Percentiles rank a stretch among this genome's conserved stretches.
Conservation (phyloP, 1,284 basidiomycete genomes). For the Boletellus deceptivus region DNA sequence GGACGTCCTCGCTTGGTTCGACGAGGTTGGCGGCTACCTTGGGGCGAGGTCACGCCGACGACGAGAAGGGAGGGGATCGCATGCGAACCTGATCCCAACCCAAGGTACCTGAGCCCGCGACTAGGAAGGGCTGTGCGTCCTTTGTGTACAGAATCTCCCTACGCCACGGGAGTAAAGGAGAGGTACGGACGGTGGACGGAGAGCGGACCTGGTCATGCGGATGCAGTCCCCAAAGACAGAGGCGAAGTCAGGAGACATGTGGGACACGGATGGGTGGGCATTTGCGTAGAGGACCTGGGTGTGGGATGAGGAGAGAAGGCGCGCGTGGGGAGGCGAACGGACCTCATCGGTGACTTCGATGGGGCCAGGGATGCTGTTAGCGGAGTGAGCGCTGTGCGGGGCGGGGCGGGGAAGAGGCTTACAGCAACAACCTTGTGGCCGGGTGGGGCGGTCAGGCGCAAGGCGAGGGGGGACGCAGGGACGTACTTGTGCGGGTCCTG, state of each 20-base stretch:
- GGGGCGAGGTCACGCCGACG: background rate
- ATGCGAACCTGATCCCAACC: slow-evolving; percentile 81
- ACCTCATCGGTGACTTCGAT: slow-evolving; percentile 83
- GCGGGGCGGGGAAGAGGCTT: slow-evolving; percentile 25
- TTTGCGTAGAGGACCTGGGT: slow-evolving; percentile 70
- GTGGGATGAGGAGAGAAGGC: background rate
- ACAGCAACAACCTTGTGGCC: slow-evolving; percentile 60
- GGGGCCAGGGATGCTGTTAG: slow-evolving; percentile 71
- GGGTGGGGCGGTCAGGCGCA: background rate
- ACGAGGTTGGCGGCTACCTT: slow-evolving; percentile 83
- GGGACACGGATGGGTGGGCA: slow-evolving; percentile 86
- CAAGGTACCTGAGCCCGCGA: slow-evolving; percentile 92
- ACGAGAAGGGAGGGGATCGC: background rate
- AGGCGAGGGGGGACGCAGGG: background rate
- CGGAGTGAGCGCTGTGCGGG: background rate
- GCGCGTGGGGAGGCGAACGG: slow-evolving; percentile 26
- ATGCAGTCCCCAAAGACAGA: slow-evolving; percentile 90
- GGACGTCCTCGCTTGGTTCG: slow-evolving; percentile 75
- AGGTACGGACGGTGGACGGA: background rate
- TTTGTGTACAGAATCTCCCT: slow-evolving; percentile 78
- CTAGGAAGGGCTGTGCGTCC: slow-evolving; percentile 82
- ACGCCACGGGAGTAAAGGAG: slow-evolving; percentile 2
- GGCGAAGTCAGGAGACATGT: slow-evolving; percentile 90
- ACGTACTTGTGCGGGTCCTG: background rate
- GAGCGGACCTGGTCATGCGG: slow-evolving; percentile 70